Conservation (phyloP, 305 asterid genomes). For the Lippia alba region DNA sequence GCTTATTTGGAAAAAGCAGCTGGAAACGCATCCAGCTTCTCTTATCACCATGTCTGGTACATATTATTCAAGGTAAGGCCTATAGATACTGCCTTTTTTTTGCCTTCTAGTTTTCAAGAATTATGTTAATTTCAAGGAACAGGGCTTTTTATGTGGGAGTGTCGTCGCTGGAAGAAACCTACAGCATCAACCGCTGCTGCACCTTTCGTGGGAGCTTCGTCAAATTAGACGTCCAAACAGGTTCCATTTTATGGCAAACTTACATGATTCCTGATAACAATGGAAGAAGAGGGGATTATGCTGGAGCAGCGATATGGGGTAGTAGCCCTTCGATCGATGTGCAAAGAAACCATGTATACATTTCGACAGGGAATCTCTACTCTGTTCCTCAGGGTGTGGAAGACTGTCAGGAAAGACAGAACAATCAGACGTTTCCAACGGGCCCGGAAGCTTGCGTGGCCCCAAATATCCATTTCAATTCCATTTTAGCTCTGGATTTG, state of each 20-base stretch:
- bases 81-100: background rate
- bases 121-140: background rate
- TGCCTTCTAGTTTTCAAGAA: background rate
- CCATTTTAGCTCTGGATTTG: constrained; percentile 55
- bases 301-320: constrained; percentile 66
- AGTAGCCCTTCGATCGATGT: constrained; percentile 69
- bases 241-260: constrained; percentile 50
- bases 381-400: constrained; percentile 48
- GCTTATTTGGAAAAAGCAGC: constrained; percentile 48
- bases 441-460: constrained; percentile 47
- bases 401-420: constrained; percentile 46
- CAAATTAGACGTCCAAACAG: constrained; percentile 49
- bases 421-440: constrained; percentile 46
- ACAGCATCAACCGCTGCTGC: constrained; percentile 48
- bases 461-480: constrained; percentile 51
- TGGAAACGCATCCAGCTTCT: constrained; percentile 52
- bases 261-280: constrained; percentile 54
- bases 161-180: constrained; percentile 48
- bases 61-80: constrained; percentile 26
- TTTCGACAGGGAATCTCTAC: constrained; percentile 63
- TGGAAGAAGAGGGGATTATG: constrained; percentile 44
- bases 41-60: constrained; percentile 63
- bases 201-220: constrained; percentile 59
- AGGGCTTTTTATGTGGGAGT: constrained; percentile 55
- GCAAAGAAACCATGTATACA: constrained; percentile 48